These are phyloP conservation scores for Parietaria judaica DNA, from an alignment of 306 rosid species.

Conservation along the genomic window DNA sequence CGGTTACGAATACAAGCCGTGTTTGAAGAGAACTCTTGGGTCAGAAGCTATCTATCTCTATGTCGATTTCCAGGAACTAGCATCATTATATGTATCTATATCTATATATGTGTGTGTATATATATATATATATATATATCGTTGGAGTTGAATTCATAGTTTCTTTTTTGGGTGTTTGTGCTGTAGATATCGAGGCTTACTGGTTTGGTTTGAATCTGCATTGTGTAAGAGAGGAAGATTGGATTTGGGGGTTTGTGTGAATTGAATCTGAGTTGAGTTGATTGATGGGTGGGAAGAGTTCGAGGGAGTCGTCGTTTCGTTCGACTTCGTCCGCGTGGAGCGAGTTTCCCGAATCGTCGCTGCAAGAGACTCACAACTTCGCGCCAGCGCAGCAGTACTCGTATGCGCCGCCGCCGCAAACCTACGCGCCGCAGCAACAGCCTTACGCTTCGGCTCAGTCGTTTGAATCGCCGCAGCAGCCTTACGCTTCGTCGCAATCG, in stretches of 20 bases:
- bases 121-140: too few relatives aligned
- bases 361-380: slow-evolving; percentile 36
- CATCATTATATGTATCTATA: background rate
- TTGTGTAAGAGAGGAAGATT: too few relatives aligned
- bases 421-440: slow-evolving; percentile 31
- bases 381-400: slow-evolving; percentile 27
- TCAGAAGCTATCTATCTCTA: background rate
- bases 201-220: slow-evolving; percentile 9
- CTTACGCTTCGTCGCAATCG: background rate
- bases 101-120: too few relatives aligned
- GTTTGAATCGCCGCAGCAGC: slow-evolving; percentile 12
- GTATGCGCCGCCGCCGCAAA: slow-evolving; percentile 32
- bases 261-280: slow-evolving; percentile 23
- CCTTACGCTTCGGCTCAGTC: slow-evolving; percentile 14
- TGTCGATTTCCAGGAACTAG: background rate
- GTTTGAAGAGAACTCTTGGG: slow-evolving; percentile 5
- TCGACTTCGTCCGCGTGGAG: slow-evolving; percentile 30
- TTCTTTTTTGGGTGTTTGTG: slow-evolving; percentile 3
- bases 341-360: slow-evolving; percentile 22
- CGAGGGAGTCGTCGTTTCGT: slow-evolving; percentile 49
- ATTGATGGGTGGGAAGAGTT: slow-evolving; percentile 61
- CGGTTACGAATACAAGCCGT: slow-evolving; percentile 31
- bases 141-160: background rate
- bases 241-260: too few relatives aligned
- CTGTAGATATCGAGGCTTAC: slow-evolving; percentile 9